Conservation (phyloP, 441 rosid genomes). For the Arabidopsis hybrid region DNA sequence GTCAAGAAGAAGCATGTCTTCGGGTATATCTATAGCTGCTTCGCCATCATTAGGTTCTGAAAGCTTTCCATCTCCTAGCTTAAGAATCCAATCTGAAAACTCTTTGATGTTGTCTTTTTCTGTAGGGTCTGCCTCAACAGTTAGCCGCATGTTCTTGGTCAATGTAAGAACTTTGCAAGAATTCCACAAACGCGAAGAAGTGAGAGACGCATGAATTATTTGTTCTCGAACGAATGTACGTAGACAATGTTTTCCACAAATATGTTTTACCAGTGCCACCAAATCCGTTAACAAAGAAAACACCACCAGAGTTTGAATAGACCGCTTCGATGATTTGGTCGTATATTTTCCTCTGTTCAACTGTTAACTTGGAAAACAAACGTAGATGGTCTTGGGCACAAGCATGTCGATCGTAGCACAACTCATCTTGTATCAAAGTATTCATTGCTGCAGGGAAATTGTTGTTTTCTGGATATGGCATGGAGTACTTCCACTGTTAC, state of each 20-base stretch:
- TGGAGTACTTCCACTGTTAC: background rate
- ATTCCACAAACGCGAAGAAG: background rate
- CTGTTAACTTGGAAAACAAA: background rate
- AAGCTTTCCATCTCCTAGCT: background rate
- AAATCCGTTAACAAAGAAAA: background rate
- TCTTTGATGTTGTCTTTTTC: background rate
- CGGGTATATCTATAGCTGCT: background rate
- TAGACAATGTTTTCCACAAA: background rate
- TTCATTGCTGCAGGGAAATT: background rate
- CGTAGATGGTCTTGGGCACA: background rate
- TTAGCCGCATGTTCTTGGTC: background rate
- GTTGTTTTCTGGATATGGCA: background rate
- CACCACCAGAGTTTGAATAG: background rate
- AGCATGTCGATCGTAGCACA: background rate
- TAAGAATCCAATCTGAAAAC: background rate
- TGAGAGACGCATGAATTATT: background rate
- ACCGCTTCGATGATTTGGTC: background rate
- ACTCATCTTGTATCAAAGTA: background rate
- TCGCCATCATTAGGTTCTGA: background rate
- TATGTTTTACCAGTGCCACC: background rate
- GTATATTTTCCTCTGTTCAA: background rate
- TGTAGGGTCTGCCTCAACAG: background rate
- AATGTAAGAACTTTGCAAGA: background rate
- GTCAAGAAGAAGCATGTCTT: background rate
- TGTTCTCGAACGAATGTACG: background rate